A percentile compares a stretch with the other conserved stretches of the same genome.
Evolutionary conservation across 371 early-diverging fungal genomes (phyloP).

Genomic region (Lichtheimia ornata): DNA sequence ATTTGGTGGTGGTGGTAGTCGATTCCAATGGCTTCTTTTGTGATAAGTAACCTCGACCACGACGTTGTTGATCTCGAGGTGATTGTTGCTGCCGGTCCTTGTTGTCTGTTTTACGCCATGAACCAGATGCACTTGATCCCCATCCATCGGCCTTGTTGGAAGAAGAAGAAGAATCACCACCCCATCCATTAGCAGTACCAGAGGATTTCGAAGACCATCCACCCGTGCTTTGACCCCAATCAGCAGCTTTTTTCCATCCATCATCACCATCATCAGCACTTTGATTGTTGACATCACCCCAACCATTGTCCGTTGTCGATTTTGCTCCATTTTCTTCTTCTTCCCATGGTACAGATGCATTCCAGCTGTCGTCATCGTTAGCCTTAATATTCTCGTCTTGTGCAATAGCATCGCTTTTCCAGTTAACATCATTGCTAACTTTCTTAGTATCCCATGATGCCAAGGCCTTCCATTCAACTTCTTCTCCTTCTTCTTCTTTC

Average conservation of each 20-base stretch:
- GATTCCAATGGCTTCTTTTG: conserved; percentile 17
- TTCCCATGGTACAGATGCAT: too few species aligned
- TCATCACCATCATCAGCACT: too few species aligned
- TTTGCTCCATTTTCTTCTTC: too few species aligned
- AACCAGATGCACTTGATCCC: conserved; percentile 6
- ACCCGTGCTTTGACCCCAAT: too few species aligned
- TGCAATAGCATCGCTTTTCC: too few species aligned
- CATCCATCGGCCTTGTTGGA: conserved; percentile 1
- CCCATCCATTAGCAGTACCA: background rate
- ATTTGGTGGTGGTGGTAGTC: too few species aligned
- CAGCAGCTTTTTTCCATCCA: too few species aligned
- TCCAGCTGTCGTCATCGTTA: too few species aligned
- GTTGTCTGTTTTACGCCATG: conserved; percentile 4
- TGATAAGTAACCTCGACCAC: conserved; percentile 31
- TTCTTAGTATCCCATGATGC: background rate
- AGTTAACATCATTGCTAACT: background rate
- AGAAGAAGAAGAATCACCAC: background rate
- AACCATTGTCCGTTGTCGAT: background rate
- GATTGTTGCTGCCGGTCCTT: background rate
- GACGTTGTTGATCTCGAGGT: conserved; percentile 1
- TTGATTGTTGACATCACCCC: background rate
- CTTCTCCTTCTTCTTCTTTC: too few species aligned
- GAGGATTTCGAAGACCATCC: background rate
- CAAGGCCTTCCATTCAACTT: too few species aligned
- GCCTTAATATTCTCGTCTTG: too few species aligned